phyloP scores from a whole-genome alignment of 345 rosid species.

The Moricandia moricandioides region DNA sequence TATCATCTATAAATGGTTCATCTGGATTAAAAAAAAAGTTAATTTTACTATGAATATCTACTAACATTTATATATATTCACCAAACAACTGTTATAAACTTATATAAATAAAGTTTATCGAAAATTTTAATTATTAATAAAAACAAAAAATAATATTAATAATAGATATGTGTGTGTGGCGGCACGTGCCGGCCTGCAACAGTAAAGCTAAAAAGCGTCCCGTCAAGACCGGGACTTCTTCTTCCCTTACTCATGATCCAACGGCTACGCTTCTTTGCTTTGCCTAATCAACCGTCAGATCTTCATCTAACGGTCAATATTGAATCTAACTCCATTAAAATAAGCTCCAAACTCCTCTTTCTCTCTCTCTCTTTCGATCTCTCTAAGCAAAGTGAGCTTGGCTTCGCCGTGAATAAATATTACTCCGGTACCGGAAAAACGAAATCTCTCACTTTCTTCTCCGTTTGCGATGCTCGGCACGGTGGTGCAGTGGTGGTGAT shows the following conservation, averaged over 20 bases:
- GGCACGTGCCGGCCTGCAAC: constrained; percentile 72
- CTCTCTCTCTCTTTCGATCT: constrained; percentile 15
- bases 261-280: constrained; percentile 33
- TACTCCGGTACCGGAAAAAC: constrained; percentile 7
- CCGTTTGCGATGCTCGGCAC: constrained; percentile 20
- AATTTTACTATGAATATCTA: no score
- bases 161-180: constrained; percentile 10
- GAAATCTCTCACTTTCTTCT: background rate
- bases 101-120: no score
- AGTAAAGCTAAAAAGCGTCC: constrained; percentile 42
- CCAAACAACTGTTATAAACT: no score
- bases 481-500: constrained; percentile 41
- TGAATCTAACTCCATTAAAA: constrained; percentile 46
- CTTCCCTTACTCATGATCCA: constrained; percentile 39
- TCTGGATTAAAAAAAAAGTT: no score
- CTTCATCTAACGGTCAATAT: constrained; percentile 51
- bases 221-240: constrained; percentile 44
- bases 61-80: no score
- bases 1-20: no score
- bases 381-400: constrained; percentile 1
- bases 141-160: background rate
- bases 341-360: constrained; percentile 34
- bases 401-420: background rate
- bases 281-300: constrained; percentile 29
- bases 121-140: background rate